Evolutionary conservation across 176 grass and related monocot species (phyloP).

Genomic region (Eremochloa ophiuroides): DNA sequence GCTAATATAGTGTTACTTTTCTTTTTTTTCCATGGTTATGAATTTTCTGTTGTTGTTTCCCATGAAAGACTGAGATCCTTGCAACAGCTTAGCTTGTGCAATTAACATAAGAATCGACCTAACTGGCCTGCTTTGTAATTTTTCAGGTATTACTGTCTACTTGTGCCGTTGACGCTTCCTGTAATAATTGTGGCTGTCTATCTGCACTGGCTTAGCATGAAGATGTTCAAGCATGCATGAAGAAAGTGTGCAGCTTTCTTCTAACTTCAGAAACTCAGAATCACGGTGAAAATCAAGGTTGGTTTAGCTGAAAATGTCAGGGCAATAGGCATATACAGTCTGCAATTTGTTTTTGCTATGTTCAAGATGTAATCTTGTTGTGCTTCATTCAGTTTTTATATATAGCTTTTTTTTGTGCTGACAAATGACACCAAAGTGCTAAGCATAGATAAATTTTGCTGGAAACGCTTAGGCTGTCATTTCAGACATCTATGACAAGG

Average conservation of each 20-base stretch:
- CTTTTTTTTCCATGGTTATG: neutral
- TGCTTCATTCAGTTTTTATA: neutral
- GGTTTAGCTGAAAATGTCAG: neutral
- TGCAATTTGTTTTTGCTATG: neutral
- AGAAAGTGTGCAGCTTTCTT: slow-evolving; percentile 8
- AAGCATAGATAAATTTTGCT: neutral
- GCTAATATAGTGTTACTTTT: neutral
- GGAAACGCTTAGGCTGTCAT: neutral
- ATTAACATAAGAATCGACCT: neutral
- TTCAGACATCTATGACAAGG: neutral
- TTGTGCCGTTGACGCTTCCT: slow-evolving; percentile 66
- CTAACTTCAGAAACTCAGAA: neutral
- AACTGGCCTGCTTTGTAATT: slow-evolving; percentile 1
- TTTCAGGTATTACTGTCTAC: slow-evolving; percentile 70
- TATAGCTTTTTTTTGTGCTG: neutral
- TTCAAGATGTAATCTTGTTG: neutral
- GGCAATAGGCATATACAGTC: neutral
- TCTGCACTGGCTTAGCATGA: slow-evolving; percentile 87
- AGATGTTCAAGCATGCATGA: slow-evolving; percentile 91
- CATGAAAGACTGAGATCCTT: neutral
- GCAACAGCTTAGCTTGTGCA: neutral
- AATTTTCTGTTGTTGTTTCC: neutral
- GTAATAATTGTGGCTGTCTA: slow-evolving; percentile 59
- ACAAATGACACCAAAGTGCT: neutral
- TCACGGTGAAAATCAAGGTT: neutral